phyloP scores from a whole-genome alignment of 2,329 filamentous ascomycete species.

The Penicillium sp. region DNA sequence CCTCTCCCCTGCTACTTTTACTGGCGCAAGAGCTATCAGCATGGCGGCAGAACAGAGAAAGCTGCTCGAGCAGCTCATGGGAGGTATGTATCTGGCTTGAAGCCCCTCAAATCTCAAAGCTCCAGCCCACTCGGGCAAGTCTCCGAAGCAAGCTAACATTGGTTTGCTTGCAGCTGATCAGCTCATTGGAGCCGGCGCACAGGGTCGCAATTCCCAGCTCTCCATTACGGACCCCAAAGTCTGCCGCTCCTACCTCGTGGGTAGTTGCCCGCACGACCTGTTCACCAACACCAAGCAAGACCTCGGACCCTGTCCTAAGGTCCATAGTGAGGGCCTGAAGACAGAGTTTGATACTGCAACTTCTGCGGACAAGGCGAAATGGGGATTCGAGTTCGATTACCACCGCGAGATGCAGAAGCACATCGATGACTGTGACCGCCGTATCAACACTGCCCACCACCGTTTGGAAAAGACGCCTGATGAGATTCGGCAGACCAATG shows the following conservation, averaged over 20 bases:
- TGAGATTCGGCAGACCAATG: constrained; percentile 93
- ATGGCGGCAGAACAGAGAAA: constrained; percentile 99
- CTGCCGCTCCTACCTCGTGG: constrained; percentile 89
- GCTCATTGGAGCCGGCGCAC: constrained; percentile 77
- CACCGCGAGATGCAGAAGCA: constrained; percentile 94
- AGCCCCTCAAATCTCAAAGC: constrained; percentile 8
- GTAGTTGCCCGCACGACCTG: constrained; percentile 95
- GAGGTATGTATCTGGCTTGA: constrained; percentile 40
- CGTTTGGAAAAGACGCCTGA: constrained; percentile 96
- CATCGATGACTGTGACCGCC: constrained; percentile 92
- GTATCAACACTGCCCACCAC: constrained; percentile 87
- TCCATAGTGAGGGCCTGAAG: constrained; percentile 87
- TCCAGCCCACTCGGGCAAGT: constrained; percentile 8
- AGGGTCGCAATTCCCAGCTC: constrained; percentile 76
- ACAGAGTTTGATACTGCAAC: constrained; percentile 79
- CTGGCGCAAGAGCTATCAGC: constrained; percentile 21
- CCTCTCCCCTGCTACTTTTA: constrained; percentile 2
- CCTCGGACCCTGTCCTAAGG: constrained; percentile 82
- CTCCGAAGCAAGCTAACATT: constrained; percentile 28
- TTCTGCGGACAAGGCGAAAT: constrained; percentile 70
- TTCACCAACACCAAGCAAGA: constrained; percentile 99
- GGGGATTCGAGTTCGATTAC: constrained; percentile 96
- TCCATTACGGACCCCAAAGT: constrained; percentile 90
- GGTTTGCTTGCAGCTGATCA: constrained; percentile 48
- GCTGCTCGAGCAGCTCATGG: constrained; percentile 92